Conservation (phyloP, 192 early-diverging fungal genomes). For the Rhizoclosmatium sp. region DNA sequence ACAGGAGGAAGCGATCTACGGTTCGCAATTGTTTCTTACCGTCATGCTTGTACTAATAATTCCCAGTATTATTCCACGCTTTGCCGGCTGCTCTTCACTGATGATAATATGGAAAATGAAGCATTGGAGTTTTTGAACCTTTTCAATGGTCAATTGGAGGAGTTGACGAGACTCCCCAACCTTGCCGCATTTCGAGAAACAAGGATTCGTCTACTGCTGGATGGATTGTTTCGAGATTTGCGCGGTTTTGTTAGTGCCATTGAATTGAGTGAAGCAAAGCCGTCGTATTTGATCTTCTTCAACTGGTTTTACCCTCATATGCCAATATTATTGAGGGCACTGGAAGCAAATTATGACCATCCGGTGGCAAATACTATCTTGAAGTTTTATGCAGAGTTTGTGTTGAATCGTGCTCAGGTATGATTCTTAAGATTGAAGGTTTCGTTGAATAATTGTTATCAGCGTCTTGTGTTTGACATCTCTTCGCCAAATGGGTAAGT, state of each 20-base stretch:
- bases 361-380: constrained; percentile 75
- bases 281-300: constrained; percentile 75
- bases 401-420: constrained; percentile 68
- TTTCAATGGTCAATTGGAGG: constrained; percentile 63
- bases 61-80: constrained; percentile 80
- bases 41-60: constrained; percentile 51
- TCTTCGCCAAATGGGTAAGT: constrained; percentile 79
- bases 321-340: constrained; percentile 65
- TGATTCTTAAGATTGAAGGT: not conserved
- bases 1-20: constrained; percentile 57
- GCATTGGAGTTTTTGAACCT: constrained; percentile 80
- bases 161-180: constrained; percentile 32
- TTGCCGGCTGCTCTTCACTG: constrained; percentile 75
- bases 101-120: constrained; percentile 64
- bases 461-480: constrained; percentile 84
- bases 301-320: constrained; percentile 85
- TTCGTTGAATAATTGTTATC: constrained; percentile 39
- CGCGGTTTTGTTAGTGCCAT: constrained; percentile 77
- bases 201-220: constrained; percentile 16
- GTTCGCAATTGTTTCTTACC: not conserved
- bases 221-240: constrained; percentile 76
- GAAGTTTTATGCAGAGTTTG: constrained; percentile 83
- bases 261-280: constrained; percentile 53
- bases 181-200: constrained; percentile 21
- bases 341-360: constrained; percentile 73